Conservation (phyloP, 306 rosid species). For the Quercus suber region DNA sequence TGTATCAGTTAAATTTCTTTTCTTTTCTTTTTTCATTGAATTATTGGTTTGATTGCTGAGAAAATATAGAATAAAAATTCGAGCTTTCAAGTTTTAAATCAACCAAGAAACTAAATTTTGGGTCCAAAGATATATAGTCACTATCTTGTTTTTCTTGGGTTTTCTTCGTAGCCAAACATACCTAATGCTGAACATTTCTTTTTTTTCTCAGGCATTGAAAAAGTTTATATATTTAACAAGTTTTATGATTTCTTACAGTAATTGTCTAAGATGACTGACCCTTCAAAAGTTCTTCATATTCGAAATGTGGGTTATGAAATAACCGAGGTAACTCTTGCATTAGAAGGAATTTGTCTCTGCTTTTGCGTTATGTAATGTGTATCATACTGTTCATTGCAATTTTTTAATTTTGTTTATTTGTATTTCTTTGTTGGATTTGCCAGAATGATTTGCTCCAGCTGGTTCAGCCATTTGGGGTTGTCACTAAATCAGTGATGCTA, state of each 20-base stretch:
- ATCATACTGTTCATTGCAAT: background rate
- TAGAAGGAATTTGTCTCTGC: background rate
- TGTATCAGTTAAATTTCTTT: background rate
- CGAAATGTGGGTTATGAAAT: constrained; percentile 4
- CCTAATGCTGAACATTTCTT: background rate
- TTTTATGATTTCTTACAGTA: background rate
- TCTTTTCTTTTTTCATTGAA: background rate
- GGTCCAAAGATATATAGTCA: background rate
- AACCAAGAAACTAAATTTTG: background rate
- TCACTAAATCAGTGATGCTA: background rate
- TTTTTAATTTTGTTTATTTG: background rate
- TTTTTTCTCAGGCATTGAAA: background rate
- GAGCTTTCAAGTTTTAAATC: background rate
- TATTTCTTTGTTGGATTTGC: background rate
- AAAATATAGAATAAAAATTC: background rate
- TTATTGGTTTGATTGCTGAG: background rate
- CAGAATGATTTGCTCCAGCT: constrained; percentile 9
- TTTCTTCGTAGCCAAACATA: background rate
- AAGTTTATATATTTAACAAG: background rate
- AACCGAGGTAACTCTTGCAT: constrained; percentile 2
- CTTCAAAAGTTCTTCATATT: constrained; percentile 6
- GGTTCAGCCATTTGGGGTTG: background rate
- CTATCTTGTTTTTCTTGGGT: background rate
- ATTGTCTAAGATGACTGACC: constrained; percentile 4
- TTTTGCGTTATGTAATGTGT: background rate